Evolutionary conservation across 305 asterid genomes (phyloP), one percentile per base, ranked within the genome.

Genomic region (Fraxinus platypoda): DNA sequence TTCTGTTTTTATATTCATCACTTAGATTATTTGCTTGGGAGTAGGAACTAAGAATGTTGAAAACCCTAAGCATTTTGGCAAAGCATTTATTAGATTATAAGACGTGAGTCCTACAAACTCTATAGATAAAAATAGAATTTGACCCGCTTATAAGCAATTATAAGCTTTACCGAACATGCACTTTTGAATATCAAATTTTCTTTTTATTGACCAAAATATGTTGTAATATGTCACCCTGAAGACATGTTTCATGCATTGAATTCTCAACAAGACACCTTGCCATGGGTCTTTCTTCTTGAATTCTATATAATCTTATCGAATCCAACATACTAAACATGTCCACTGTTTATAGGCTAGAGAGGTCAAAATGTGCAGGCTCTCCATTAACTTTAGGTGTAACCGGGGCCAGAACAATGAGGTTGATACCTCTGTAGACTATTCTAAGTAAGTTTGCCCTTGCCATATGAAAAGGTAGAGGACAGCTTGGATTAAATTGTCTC

Each of bases 21-120:
- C 87, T 84, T 15, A 46, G 94, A 90, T 88, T 82, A 73, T 82
- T 86, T 87, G 89, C 87, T 80, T 89, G 85, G 85, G 38, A 52
- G 85, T 84, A 74, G 87, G 79, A 71, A 83, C 79, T 12, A 73
- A 87, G 93, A 88, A 89, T 90, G 90, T 87, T 84, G 84, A 57
- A 80, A 79, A 77, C 79, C 81, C 72, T 80, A 80, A 76, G 8
- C 62, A 52, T 52, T 52, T 52, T 28, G 74, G 59, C 70, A 73
- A 81, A 77, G 74, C 80, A 0, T 21, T n/a, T 59, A 59, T 77
- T 52, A 52, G 23, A 52, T 4, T 52, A 17, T 52, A 52, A 4
- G 62, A 52, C 0, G 7, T 4, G 23, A 52, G 62, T 52, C 62
- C 23, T 15, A 12, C 8, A 52, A 52, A 15, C 6, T 52, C 8